Evolutionary conservation across 495 filamentous ascomycete species (phyloP).

Genomic region (Sphaerosporella brunnea): DNA sequence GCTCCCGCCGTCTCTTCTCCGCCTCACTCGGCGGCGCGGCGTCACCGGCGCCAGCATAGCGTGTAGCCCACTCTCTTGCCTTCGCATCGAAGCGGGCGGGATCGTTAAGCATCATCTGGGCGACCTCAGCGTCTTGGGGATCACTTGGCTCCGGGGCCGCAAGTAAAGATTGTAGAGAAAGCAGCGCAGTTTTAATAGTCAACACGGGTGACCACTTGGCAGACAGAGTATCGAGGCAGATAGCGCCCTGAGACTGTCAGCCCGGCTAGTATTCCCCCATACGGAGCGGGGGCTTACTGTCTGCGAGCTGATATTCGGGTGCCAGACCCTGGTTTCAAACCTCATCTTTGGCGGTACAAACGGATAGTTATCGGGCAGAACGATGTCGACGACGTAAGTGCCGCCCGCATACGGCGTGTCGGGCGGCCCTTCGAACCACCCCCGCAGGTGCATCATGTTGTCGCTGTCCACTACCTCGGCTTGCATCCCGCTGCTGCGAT

Average conservation of each 20-base stretch:
- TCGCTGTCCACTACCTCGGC: conserved; percentile 44
- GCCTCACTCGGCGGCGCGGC: not conserved
- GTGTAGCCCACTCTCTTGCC: conserved; percentile 77
- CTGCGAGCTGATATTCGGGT: conserved; percentile 90
- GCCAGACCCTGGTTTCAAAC: conserved; percentile 93
- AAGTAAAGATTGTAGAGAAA: conserved; percentile 83
- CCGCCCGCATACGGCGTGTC: conserved; percentile 91
- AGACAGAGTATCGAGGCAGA: conserved; percentile 87
- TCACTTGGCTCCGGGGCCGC: conserved; percentile 90
- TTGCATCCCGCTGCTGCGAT: conserved; percentile 55
- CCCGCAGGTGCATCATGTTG: conserved; percentile 70
- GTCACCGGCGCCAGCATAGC: conserved; percentile 50
- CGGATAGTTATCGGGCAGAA: conserved; percentile 76
- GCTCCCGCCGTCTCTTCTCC: conserved; percentile 34
- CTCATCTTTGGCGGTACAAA: conserved; percentile 86
- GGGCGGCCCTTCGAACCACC: conserved; percentile 70
- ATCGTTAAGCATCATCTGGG: conserved; percentile 66
- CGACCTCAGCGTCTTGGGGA: conserved; percentile 92
- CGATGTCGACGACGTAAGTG: conserved; percentile 64
- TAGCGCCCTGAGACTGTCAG: too few species aligned
- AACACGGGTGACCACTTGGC: conserved; percentile 85
- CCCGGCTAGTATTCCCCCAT: too few species aligned
- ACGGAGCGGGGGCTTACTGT: conserved; percentile 47
- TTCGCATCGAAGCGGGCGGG: conserved; percentile 64
- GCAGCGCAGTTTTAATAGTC: conserved; percentile 84